Evolutionary conservation across 1,284 basidiomycete species (phyloP).

Genomic region (Trametes pubescens): DNA sequence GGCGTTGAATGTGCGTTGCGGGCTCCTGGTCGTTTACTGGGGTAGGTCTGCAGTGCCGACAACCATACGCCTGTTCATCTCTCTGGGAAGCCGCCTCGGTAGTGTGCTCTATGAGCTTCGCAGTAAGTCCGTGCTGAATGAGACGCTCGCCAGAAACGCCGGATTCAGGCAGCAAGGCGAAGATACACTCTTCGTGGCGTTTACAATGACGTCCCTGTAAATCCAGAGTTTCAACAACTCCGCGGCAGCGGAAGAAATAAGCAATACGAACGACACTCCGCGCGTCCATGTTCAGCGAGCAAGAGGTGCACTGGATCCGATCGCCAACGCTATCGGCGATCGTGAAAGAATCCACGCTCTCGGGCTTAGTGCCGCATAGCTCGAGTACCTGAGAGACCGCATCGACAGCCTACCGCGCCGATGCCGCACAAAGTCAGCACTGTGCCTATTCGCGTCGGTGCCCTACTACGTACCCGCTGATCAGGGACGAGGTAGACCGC

Average conservation of each 20-base stretch:
- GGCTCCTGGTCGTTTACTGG: neutral
- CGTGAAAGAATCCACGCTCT: constrained; percentile 39
- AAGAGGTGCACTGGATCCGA: constrained; percentile 59
- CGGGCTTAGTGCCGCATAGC: constrained; percentile 44
- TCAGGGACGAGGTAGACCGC: constrained; percentile 62
- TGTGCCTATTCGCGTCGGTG: neutral
- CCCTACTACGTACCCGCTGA: constrained; percentile 52
- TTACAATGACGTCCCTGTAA: constrained; percentile 65
- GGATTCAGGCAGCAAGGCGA: constrained; percentile 45
- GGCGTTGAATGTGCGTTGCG: neutral
- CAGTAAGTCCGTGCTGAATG: constrained; percentile 44
- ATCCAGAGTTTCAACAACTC: neutral
- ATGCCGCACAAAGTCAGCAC: neutral
- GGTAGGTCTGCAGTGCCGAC: constrained; percentile 57
- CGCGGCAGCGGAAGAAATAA: neutral
- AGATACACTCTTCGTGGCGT: constrained; percentile 63
- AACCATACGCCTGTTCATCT: constrained; percentile 53
- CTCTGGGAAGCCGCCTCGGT: constrained; percentile 40
- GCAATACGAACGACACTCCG: constrained; percentile 52
- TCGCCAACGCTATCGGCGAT: constrained; percentile 39
- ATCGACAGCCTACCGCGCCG: constrained; percentile 50
- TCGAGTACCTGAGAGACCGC: constrained; percentile 49
- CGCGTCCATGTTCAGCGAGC: constrained; percentile 61
- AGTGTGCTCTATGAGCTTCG: constrained; percentile 41
- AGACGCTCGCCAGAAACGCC: constrained; percentile 39